Percentiles rank a stretch among this genome's conserved stretches.
Conservation (phyloP, 1,139 yeast species). For the Suhomyces maxii region DNA sequence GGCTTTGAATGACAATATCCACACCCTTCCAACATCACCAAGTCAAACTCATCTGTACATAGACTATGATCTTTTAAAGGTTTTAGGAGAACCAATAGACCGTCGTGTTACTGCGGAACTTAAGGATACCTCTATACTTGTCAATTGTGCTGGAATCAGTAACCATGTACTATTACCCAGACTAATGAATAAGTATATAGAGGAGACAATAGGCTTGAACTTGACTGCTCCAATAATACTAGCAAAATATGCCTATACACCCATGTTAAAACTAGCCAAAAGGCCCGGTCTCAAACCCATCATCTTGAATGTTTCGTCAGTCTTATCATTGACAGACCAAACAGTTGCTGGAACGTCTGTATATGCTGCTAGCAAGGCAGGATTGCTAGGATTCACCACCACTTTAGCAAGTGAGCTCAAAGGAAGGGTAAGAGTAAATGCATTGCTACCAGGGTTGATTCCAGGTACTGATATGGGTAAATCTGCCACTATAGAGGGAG, state of each 20-base stretch:
- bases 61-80: constrained; percentile 47
- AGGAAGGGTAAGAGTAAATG: constrained; percentile 55
- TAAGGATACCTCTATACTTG: constrained; percentile 44
- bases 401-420: constrained; percentile 65
- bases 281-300: constrained; percentile 20
- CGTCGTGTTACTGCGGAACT: constrained; percentile 19
- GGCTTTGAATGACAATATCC: constrained; percentile 33
- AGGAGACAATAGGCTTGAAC: constrained; percentile 57
- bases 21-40: constrained; percentile 32
- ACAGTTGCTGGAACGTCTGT: constrained; percentile 64
- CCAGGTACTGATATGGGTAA: constrained; percentile 71
- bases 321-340: constrained; percentile 50
- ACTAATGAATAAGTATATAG: constrained; percentile 45
- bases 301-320: constrained; percentile 70
- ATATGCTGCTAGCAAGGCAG: constrained; percentile 83
- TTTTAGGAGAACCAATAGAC: constrained; percentile 4
- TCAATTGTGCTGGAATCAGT: constrained; percentile 83
- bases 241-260: constrained; percentile 43
- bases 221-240: constrained; percentile 65
- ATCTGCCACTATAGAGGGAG: constrained; percentile 24
- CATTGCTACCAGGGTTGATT: constrained; percentile 73
- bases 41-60: constrained; percentile 51
- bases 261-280: constrained; percentile 40
- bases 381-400: constrained; percentile 64
- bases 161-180: constrained; percentile 57